Evolutionary conservation across 1,284 basidiomycete species (phyloP).

Genomic region (Microbotryomycetes sp.): DNA sequence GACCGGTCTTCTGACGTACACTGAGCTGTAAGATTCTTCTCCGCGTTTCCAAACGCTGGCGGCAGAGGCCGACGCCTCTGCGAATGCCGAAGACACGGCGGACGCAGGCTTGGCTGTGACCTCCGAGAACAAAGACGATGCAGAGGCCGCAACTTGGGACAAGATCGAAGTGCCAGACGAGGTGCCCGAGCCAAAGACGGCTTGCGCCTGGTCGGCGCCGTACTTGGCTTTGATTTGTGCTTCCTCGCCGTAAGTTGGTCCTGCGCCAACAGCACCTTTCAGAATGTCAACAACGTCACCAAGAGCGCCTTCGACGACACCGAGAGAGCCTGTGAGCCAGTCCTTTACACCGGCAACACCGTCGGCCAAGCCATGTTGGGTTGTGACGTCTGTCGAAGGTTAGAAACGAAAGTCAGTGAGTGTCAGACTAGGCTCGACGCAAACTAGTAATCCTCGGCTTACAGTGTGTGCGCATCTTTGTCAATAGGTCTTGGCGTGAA

Average conservation of each 20-base stretch:
- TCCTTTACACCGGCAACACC: constrained; percentile 30
- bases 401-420: background rate
- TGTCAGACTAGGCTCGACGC: background rate
- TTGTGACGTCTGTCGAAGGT: constrained; percentile 26
- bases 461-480: constrained; percentile 61
- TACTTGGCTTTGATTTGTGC: constrained; percentile 36
- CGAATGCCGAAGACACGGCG: constrained; percentile 9
- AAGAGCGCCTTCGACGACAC: constrained; percentile 32
- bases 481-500: constrained; percentile 62
- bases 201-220: constrained; percentile 25
- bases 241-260: constrained; percentile 32
- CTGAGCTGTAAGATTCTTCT: background rate
- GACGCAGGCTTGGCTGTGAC: constrained; percentile 10
- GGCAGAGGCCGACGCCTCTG: constrained; percentile 22
- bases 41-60: constrained; percentile 11
- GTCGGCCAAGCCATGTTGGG: constrained; percentile 22
- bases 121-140: constrained; percentile 17
- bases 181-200: constrained; percentile 20
- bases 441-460: background rate
- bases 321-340: constrained; percentile 24
- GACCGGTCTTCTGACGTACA: background rate
- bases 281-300: constrained; percentile 34
- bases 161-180: constrained; percentile 16
- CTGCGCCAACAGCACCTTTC: constrained; percentile 34
- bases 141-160: constrained; percentile 8